Evolutionary conservation across 2,329 filamentous ascomycete genomes (phyloP), one percentile per base, ranked within the genome.

Genomic region (Lizonia empirigonia): DNA sequence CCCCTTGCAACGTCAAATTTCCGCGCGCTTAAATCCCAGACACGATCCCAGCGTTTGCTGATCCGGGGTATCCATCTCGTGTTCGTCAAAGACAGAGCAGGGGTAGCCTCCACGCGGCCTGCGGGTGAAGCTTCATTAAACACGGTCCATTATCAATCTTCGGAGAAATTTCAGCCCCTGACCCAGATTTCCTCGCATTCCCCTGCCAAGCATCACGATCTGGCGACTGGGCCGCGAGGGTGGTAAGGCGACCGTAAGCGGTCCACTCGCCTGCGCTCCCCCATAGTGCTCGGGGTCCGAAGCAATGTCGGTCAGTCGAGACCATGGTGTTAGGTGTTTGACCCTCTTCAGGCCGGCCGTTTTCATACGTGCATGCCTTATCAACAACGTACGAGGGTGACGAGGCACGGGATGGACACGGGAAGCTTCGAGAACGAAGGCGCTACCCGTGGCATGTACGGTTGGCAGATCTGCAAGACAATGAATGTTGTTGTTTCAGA

Each of bases 11-110:
- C 32, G 9, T 15, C 37, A 18, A 30, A 37, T 22, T 44, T 27
- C 49, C 49, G 37, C 49, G 42, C 37, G 49, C 42, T 34, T 52
- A 47, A 42, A 46, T 42, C 37, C 35, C 15, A 26, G 12, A 40
- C 35, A 40, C 30, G 30, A 41, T 41, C 41, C 42, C 24, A 46
- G 30, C 37, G 18, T 27, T 47, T 18, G 42, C 22, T 33, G 44
- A 52, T 52, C 42, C 27, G 44, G 49, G 49, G 42, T 23, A 38
- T 23, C 49, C 27, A 38, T 37, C 20, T 37, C 15, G 37, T 33
- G 16, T 16, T 13, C 12, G 26, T 1, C 19, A 36, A 9, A 22
- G 9, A 20, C 3, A 6, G 6, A 10, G 22, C 49, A 46, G 26
- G 47, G 47, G 13, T 34, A 15, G 8, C 37, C 42, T 22, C 36